A percentile compares a stretch with the other conserved stretches of the same genome.
Evolutionary conservation across 129 eudicot genomes (phyloP).

Genomic region (Chrysanthemum lavandulifolium): DNA sequence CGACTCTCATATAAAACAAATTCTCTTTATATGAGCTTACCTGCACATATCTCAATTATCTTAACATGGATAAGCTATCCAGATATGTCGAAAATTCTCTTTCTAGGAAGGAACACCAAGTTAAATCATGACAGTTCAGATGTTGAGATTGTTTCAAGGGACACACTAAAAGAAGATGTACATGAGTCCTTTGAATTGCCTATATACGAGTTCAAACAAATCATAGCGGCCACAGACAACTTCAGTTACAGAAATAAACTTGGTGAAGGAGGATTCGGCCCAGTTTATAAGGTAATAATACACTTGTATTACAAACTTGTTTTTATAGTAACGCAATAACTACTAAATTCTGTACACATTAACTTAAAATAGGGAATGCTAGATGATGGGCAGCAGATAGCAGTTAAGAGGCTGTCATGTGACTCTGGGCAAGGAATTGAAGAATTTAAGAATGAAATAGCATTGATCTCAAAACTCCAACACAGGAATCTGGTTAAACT

Average conservation of each 20-base stretch:
- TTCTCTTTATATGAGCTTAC: not conserved
- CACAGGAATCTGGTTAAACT: conserved; percentile 45
- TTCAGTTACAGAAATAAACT: conserved; percentile 37
- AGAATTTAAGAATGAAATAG: conserved; percentile 43
- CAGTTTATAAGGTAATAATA: conserved; percentile 35
- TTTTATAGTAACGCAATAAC: not conserved
- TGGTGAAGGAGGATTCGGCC: conserved; percentile 51
- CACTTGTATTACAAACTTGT: conserved; percentile 9
- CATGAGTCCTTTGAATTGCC: conserved; percentile 29
- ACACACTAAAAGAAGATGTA: conserved; percentile 21
- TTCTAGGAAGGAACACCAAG: conserved; percentile 25
- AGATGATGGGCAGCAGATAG: conserved; percentile 34
- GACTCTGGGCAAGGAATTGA: conserved; percentile 33
- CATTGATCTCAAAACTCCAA: conserved; percentile 38
- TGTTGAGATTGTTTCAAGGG: conserved; percentile 8
- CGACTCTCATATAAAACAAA: too few relatives aligned
- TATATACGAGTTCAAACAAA: conserved; percentile 27
- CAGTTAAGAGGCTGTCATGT: conserved; percentile 44
- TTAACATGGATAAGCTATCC: conserved; percentile 4
- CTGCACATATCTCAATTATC: conserved; percentile 1
- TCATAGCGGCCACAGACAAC: conserved; percentile 32
- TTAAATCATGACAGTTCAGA: not conserved
- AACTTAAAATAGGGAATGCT: conserved; percentile 29
- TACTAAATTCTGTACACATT: conserved; percentile 10
- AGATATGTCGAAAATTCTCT: conserved; percentile 8